Percentiles rank a stretch among this genome's conserved stretches.
These are phyloP conservation scores for Nicotiana sylvestris DNA, from an alignment of 257 asterid species.

Conservation along the genomic window DNA sequence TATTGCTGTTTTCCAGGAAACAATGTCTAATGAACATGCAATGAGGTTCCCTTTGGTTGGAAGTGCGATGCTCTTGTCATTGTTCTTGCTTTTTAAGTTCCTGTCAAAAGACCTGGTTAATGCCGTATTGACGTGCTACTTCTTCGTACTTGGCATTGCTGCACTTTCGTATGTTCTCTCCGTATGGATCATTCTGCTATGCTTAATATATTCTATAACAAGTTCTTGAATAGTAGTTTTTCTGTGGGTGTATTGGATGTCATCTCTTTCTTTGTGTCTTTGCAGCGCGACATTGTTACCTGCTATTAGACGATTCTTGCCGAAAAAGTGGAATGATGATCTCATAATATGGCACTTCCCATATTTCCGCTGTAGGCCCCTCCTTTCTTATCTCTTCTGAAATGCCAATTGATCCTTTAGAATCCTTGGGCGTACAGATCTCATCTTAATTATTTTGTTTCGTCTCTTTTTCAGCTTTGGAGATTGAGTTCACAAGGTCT, in stretches of 20 bases:
- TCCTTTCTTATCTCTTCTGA: background rate
- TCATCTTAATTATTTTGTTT: slow-evolving; percentile 5
- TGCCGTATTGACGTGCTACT: slow-evolving; percentile 90
- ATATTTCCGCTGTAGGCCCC: slow-evolving; percentile 51
- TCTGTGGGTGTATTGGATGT: background rate
- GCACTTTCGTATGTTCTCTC: slow-evolving; percentile 89
- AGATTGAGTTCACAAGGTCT: slow-evolving; percentile 84
- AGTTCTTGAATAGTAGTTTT: background rate
- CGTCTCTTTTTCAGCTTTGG: slow-evolving; percentile 63
- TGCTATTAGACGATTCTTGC: slow-evolving; percentile 63
- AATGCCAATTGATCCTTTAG: slow-evolving; percentile 8
- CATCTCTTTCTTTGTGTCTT: slow-evolving; percentile 18
- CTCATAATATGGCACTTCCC: slow-evolving; percentile 68
- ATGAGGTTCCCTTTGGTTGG: slow-evolving; percentile 97
- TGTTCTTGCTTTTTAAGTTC: slow-evolving; percentile 92
- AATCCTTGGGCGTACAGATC: background rate
- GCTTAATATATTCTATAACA: slow-evolving; percentile 5
- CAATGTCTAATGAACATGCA: slow-evolving; percentile 96
- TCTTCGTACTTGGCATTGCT: slow-evolving; percentile 82
- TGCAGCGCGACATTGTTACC: slow-evolving; percentile 92
- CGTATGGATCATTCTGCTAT: slow-evolving; percentile 20
- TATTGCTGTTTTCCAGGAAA: slow-evolving; percentile 55
- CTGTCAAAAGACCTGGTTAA: slow-evolving; percentile 97
- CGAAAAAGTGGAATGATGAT: slow-evolving; percentile 77
- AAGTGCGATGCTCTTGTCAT: slow-evolving; percentile 90